These are phyloP conservation scores for Globisporangium iwayamae DNA, from an alignment of 352 stramenopile species.

Conservation along the genomic window DNA sequence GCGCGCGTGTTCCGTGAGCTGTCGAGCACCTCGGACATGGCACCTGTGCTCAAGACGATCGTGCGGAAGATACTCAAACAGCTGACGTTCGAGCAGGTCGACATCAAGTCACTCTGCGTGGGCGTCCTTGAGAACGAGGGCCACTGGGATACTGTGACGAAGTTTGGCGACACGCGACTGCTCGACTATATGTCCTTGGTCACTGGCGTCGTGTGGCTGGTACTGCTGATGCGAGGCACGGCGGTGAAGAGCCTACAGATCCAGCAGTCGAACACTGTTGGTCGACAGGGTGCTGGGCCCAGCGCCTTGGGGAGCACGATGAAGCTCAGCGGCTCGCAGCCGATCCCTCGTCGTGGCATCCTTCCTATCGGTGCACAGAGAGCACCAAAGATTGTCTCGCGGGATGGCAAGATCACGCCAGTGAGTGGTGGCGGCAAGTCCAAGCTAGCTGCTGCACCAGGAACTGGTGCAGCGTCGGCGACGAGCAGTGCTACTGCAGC, in stretches of 20 bases:
- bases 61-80: constrained; percentile 84
- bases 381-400: constrained; percentile 20
- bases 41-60: constrained; percentile 80
- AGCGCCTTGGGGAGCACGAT: constrained; percentile 32
- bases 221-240: constrained; percentile 70
- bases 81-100: constrained; percentile 76
- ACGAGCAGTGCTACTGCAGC: neutral
- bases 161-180: constrained; percentile 53
- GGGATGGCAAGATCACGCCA: constrained; percentile 26
- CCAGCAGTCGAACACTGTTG: constrained; percentile 55
- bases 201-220: constrained; percentile 69
- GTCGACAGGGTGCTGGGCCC: constrained; percentile 30
- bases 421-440: constrained; percentile 29
- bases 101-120: constrained; percentile 77
- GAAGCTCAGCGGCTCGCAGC: constrained; percentile 49
- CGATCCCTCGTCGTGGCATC: constrained; percentile 47
- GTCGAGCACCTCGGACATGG: constrained; percentile 65
- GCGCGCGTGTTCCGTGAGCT: constrained; percentile 80
- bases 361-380: constrained; percentile 22
- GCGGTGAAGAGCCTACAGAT: constrained; percentile 87
- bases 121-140: constrained; percentile 72
- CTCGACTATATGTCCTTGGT: constrained; percentile 81
- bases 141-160: constrained; percentile 65
- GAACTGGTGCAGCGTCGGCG: constrained; percentile 6
- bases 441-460: constrained; percentile 24